These are phyloP conservation scores for Phytophthora quininea DNA, from an alignment of 352 stramenopile genomes.

Conservation along the genomic window DNA sequence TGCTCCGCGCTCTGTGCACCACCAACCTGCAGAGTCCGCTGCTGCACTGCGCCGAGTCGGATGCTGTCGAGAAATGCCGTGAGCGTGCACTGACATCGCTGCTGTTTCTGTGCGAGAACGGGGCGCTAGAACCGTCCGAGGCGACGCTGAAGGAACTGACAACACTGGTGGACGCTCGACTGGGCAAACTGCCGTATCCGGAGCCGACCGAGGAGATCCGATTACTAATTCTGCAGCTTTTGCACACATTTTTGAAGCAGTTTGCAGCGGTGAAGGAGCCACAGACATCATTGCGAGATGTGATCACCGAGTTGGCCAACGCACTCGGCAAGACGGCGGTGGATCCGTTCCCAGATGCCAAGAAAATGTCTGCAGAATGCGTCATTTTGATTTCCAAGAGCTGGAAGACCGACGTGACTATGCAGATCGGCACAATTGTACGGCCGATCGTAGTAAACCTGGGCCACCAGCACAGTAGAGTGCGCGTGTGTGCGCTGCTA, in stretches of 20 bases:
- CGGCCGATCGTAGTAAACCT: slow-evolving; percentile 74
- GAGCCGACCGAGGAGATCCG: slow-evolving; percentile 87
- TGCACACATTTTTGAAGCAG: slow-evolving; percentile 63
- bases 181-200: slow-evolving; percentile 79
- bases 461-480: slow-evolving; percentile 81
- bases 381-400: slow-evolving; percentile 56
- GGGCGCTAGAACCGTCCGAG: slow-evolving; percentile 49
- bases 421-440: slow-evolving; percentile 75
- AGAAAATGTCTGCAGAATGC: slow-evolving; percentile 74
- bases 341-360: slow-evolving; percentile 84
- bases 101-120: slow-evolving; percentile 58
- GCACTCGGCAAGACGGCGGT: slow-evolving; percentile 72
- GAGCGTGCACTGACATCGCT: slow-evolving; percentile 70
- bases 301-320: slow-evolving; percentile 74
- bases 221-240: slow-evolving; percentile 66
- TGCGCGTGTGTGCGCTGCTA: slow-evolving; percentile 77
- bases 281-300: slow-evolving; percentile 44
- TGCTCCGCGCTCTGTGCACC: slow-evolving; percentile 52
- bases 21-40: slow-evolving; percentile 56
- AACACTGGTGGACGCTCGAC: slow-evolving; percentile 46
- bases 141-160: slow-evolving; percentile 56
- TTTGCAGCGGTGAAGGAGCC: slow-evolving; percentile 26
- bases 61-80: slow-evolving; percentile 80
- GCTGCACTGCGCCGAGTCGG: slow-evolving; percentile 49
- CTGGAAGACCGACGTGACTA: slow-evolving; percentile 62